These are phyloP conservation scores for Curvularia eragrostidis DNA, from an alignment of 2,329 filamentous ascomycete genomes.

Conservation along the genomic window DNA sequence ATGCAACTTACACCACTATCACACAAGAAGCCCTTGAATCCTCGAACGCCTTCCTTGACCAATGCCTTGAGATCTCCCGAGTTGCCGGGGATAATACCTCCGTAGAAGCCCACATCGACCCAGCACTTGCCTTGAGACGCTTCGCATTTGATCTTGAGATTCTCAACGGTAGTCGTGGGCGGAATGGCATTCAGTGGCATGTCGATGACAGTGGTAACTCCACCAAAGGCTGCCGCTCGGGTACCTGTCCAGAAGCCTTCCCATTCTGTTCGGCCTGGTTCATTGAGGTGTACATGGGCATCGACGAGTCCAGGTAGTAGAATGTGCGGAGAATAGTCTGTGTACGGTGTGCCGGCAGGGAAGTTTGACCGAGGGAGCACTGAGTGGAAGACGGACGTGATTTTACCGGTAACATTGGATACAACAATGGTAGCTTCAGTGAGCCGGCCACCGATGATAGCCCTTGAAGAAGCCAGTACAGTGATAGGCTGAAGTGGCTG, in stretches of 20 bases:
- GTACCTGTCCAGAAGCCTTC: constrained; percentile 97
- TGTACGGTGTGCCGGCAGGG: constrained; percentile 73
- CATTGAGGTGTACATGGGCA: constrained; percentile 96
- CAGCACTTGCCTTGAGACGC: constrained; percentile 89
- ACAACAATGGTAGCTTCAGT: constrained; percentile 84
- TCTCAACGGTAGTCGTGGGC: constrained; percentile 86
- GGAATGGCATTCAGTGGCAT: constrained; percentile 98
- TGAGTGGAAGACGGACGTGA: constrained; percentile 74
- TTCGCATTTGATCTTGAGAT: constrained; percentile 82
- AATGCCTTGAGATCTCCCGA: constrained; percentile 77
- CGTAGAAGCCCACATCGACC: constrained; percentile 99
- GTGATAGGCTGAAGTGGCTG: constrained; percentile 60
- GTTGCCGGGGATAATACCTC: constrained; percentile 92
- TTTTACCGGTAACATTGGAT: constrained; percentile 81
- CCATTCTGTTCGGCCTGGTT: constrained; percentile 97
- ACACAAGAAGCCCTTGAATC: constrained; percentile 98
- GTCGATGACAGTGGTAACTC: constrained; percentile 94
- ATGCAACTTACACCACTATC: constrained; percentile 80
- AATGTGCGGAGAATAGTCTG: constrained; percentile 83
- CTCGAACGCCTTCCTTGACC: constrained; percentile 84
- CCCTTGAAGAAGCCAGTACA: constrained; percentile 83
- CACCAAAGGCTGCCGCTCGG: constrained; percentile 89
- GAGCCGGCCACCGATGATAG: constrained; percentile 77
- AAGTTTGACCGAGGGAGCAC: constrained; percentile 80
- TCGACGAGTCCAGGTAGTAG: constrained; percentile 92